These are phyloP conservation scores for Mimosa bimucronata DNA, from an alignment of 306 rosid genomes.

Conservation along the genomic window DNA sequence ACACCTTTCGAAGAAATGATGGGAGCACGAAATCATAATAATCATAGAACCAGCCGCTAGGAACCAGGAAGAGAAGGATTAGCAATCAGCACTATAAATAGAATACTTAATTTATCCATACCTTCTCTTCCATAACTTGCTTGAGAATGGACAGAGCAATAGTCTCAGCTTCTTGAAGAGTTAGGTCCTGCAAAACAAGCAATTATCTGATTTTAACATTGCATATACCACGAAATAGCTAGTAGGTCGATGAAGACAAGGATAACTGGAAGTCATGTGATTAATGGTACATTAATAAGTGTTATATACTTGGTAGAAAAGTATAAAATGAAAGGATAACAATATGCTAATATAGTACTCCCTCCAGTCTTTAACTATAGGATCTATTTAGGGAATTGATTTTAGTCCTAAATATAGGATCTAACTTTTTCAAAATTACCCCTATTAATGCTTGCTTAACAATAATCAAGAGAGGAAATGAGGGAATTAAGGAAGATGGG, in stretches of 20 bases:
- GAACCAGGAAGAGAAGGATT: neutral
- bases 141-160: slow-evolving; percentile 95
- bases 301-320: neutral
- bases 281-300: neutral
- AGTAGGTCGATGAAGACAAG: neutral
- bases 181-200: slow-evolving; percentile 66
- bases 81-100: neutral
- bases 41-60: neutral
- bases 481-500: no score
- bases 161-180: slow-evolving; percentile 95
- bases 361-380: no score
- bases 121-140: slow-evolving; percentile 99
- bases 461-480: no score
- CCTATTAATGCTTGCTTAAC: no score
- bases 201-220: slow-evolving; percentile 11
- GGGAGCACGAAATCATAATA: neutral
- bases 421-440: no score
- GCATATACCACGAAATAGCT: neutral
- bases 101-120: slow-evolving; percentile 26
- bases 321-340: neutral
- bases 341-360: neutral
- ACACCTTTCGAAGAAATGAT: neutral
- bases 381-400: no score
- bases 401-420: no score
- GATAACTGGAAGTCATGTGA: neutral